Base-by-base conservation (phyloP, 2,329 filamentous ascomycete species). In the Pseudogymnoascus pannorum region DNA sequence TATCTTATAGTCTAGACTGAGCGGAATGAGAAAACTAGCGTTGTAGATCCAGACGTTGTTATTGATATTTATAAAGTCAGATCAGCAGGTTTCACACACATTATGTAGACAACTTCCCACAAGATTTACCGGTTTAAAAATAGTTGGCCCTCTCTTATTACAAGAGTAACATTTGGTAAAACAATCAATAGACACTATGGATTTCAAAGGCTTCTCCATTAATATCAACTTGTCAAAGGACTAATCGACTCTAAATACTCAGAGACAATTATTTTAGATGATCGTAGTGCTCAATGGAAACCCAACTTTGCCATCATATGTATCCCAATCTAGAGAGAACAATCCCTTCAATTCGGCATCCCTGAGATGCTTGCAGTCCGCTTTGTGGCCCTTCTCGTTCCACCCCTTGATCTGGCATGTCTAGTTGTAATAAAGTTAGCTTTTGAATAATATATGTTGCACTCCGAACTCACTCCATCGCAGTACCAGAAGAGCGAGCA, bases 401-500 rank as follows among this genome's bases (percentile, higher is more conserved):
- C 67, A 72, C 40, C 67, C 66, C 63, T 44, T 59, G 22, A 20
- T 54, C 38, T 71, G 66, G 36, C 69, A 71, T 22, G 62, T 59
- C 69, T 71, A 35, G 40, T 63, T 61, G 42, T 60, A 64, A 16
- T 35, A 58, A 64, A 36, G 59, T 67, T 57, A 63, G 44, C 58
- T 44, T 61, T 42, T 5, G 4, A 62, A 57, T 48, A 14, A 22
- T 59, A 48, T 11, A 54, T 4, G 44, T 57, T n/a, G 22, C 26
- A 36, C 59, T 51, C 22, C 12, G 24, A 2, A 40, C 65, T 65
- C 68, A 70, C 68, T 62, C 42, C 65, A 54, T 66, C 33, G 57
- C 66, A 71, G 61, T 69, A 71, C 67, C 65, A 70, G 62, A 69
- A 69, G 35, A 44, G 59, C n/a, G 48, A 65, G 61, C 69, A 71